A percentile compares a stretch with the other conserved stretches of the same genome.
phyloP scores from a whole-genome alignment of 1,284 basidiomycete species.

The Rhodotorula mucilaginosa region DNA sequence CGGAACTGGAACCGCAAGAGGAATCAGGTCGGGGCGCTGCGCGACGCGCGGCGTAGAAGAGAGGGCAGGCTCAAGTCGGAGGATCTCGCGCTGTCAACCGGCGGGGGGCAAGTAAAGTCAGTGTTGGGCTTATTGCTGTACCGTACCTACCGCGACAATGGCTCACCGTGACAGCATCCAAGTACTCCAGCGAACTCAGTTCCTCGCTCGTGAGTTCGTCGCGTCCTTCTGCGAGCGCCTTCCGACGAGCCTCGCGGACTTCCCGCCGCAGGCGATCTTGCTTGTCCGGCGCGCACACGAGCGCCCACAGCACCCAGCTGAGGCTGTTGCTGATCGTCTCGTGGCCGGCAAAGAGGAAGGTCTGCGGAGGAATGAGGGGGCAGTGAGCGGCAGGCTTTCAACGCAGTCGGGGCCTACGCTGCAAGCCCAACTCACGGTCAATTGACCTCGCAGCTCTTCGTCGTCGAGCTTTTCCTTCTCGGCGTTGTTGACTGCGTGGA shows the following conservation, averaged over 20 bases:
- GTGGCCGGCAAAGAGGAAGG: conserved; percentile 55
- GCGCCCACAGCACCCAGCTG: conserved; percentile 68
- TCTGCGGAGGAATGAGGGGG: background rate
- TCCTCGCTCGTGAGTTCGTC: conserved; percentile 54
- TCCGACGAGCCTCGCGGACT: conserved; percentile 52
- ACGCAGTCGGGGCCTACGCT: background rate
- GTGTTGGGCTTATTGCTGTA: too few species aligned
- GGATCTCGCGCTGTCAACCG: conserved; percentile 54
- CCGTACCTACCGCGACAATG: background rate
- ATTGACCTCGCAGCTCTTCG: conserved; percentile 25
- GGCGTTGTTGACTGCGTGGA: conserved; percentile 1
- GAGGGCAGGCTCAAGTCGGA: conserved; percentile 74
- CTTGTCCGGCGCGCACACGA: conserved; percentile 57
- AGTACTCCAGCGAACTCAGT: conserved; percentile 61
- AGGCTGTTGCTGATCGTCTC: conserved; percentile 71
- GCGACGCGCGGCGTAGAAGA: conserved; percentile 68
- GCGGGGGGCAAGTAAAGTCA: too few species aligned
- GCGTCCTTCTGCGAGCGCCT: conserved; percentile 41
- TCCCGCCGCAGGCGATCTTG: conserved; percentile 63
- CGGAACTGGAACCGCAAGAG: conserved; percentile 62
- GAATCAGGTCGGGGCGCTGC: conserved; percentile 69
- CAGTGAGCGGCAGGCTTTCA: background rate
- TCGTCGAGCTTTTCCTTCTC: conserved; percentile 7
- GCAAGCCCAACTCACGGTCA: conserved; percentile 9
- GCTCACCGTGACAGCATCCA: conserved; percentile 67